Percentiles rank a stretch among this genome's conserved stretches.
Conservation (phyloP, 2,329 filamentous ascomycete species). For the Hymenoscyphus infarciens region DNA sequence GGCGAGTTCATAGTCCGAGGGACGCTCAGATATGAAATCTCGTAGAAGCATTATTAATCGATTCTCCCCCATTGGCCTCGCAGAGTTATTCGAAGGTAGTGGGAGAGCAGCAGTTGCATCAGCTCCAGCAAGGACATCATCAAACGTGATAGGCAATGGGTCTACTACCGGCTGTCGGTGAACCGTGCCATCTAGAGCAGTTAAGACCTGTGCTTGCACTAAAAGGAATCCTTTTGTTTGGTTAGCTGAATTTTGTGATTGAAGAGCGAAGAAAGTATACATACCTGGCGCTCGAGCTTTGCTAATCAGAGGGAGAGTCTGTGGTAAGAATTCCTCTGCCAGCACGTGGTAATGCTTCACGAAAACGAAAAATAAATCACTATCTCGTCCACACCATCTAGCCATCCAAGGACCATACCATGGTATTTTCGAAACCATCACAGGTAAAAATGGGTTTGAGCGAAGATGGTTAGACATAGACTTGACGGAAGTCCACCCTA, state of each 20-base stretch:
- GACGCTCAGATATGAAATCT: conserved; percentile 62
- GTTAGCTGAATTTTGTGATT: conserved; percentile 17
- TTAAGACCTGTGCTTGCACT: conserved; percentile 65
- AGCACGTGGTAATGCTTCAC: conserved; percentile 67
- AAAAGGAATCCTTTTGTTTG: conserved; percentile 51
- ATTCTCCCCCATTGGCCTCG: conserved; percentile 67
- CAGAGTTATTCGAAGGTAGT: conserved; percentile 55
- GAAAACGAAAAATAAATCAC: conserved; percentile 71
- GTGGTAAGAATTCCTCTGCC: conserved; percentile 53
- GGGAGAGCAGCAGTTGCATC: conserved; percentile 52
- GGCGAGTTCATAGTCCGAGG: conserved; percentile 48
- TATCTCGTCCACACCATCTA: conserved; percentile 69
- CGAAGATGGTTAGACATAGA: conserved; percentile 54
- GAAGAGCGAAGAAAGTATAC: not conserved
- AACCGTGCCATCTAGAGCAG: conserved; percentile 63
- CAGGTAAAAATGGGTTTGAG: conserved; percentile 48
- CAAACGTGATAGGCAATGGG: conserved; percentile 57
- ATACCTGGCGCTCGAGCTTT: conserved; percentile 54
- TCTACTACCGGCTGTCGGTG: conserved; percentile 53
- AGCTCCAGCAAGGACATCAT: conserved; percentile 61
- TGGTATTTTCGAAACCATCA: conserved; percentile 58
- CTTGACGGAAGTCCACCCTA: conserved; percentile 59
- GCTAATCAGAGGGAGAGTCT: conserved; percentile 50
- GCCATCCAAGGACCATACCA: conserved; percentile 69
- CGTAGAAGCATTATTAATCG: conserved; percentile 66